Evolutionary conservation across 306 rosid species (phyloP), one percentile per base, ranked within the genome.

Genomic region (Ochetophila trinervis): DNA sequence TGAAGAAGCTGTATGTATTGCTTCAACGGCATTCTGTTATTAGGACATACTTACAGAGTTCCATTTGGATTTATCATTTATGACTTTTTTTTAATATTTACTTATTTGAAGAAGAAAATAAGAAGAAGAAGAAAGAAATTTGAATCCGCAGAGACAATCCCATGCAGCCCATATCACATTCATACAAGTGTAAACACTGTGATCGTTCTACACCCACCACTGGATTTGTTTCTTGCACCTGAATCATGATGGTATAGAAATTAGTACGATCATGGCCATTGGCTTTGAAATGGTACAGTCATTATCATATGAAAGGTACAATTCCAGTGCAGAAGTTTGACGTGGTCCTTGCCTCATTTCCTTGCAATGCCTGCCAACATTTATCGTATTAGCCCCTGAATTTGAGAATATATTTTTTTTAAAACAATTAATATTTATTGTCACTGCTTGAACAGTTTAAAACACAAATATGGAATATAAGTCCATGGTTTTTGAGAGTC

Each of bases 21-120:
- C 92, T 84, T 84, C 82, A 79, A 84, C 79, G 83, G 82, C 83
- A 58, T 80, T 77, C 66, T 62, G 62, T 44, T 60, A 75, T 87
- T 69, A 47, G 36, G 71, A 12, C 66, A 37, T 62, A 14, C n/a
- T n/a, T n/a, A n/a, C 68, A 27, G 60, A 57, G 44, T 71, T 75
- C 73, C 73, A 66, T 53, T 47, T 65, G 78, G 66, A 44, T 65
- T 69, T 36, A 61, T 51, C 49, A 63, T 18, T 23, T 56, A 48
- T 44, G 18, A 12, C 18, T 16, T 30, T 0, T 48, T 1, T 4
- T 3, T 21, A 8, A 23, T 32, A 52, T 34, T 23, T 45, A 34
- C 44, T 55, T 54, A 32, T 44, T 45, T 14, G 42, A 4, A 22
- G 3, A 7, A 10, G 19, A 35, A 59, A 34, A n/a, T n/a, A n/a